Base-by-base conservation (phyloP, 2,329 filamentous ascomycete genomes). In the Microdochium paspali region DNA sequence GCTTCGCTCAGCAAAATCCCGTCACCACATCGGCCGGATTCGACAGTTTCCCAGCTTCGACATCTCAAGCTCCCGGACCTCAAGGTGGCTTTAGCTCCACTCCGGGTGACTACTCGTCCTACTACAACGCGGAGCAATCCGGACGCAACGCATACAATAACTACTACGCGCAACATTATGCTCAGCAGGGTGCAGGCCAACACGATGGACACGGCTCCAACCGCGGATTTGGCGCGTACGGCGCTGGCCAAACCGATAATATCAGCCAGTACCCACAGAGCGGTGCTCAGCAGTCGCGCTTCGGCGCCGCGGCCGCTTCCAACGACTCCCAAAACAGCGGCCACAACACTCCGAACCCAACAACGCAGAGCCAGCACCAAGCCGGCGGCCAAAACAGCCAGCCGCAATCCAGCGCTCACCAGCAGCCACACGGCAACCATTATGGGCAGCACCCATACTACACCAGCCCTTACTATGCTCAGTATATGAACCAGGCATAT, bases 311-410 rank as follows among this genome's bases (percentile, higher is more conserved):
- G 44, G 67, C 73, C 25, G 69, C 75, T 50, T 73, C 80, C 52
- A 44, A 18, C 42, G 89, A 95, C 47, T 77, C 79, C 51, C 87
- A 90, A 59, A 89, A 85, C 70, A 95, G 89, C 63, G 91, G 90
- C 42, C 85, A 93, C 65, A 91, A 85, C 58, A 96, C 90, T 2
- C 90, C 91, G 30, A 93, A 94, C 69, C 90, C 90, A 24, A 76
- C 84, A 35, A 68, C 70, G 10, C 77, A 79, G 60, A 69, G 68
- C 44, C 77, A 78, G 58, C 69, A 68, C 52, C 71, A 69, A 40
- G 63, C 56, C 52, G 59, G 56, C 56, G 61, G 48, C 32, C 61
- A 56, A 51, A 45, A 62, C 49, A 65, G 61, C 25, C 70, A 72
- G 60, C 69, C 66, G 18, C 70, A 71, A 55, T 63, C 67, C 24